These are phyloP conservation scores for Penicillium sp. DNA, from an alignment of 2,329 filamentous ascomycete genomes.

Conservation along the genomic window DNA sequence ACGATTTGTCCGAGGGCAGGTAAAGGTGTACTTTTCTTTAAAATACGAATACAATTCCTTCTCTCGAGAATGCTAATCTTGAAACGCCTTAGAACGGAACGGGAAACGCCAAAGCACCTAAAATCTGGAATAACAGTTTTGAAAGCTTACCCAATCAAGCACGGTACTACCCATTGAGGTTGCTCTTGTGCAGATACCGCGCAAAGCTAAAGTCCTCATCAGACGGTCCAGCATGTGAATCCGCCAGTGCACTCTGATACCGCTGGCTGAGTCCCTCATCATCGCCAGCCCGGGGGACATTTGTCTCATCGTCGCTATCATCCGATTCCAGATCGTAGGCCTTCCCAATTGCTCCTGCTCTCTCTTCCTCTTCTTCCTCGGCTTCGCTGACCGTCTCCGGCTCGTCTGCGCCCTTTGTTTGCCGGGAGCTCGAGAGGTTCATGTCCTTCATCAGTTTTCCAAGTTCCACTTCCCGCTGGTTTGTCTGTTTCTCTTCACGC, in stretches of 20 bases:
- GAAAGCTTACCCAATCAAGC: background rate
- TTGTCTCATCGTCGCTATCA: conserved; percentile 59
- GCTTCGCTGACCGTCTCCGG: conserved; percentile 55
- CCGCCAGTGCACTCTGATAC: conserved; percentile 76
- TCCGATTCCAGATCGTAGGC: conserved; percentile 45
- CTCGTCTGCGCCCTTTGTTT: conserved; percentile 30
- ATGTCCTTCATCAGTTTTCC: conserved; percentile 96
- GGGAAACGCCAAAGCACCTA: conserved; percentile 12
- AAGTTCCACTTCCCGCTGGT: conserved; percentile 76
- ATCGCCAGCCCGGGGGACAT: conserved; percentile 63
- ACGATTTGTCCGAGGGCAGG: too few relatives aligned
- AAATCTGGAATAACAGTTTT: conserved; percentile 13
- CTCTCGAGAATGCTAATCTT: background rate
- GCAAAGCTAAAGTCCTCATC: conserved; percentile 58
- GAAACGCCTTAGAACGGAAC: background rate
- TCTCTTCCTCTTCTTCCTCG: conserved; percentile 56
- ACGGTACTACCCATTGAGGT: conserved; percentile 34
- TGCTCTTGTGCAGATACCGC: conserved; percentile 51
- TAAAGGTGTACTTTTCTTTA: too few relatives aligned
- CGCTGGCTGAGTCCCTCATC: conserved; percentile 72
- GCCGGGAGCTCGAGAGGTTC: conserved; percentile 59
- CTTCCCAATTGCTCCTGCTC: conserved; percentile 37
- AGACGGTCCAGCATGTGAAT: conserved; percentile 47
- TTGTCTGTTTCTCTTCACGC: conserved; percentile 75
- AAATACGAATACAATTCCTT: background rate